Evolutionary conservation across 148 eudicot genomes (phyloP), one percentile per base, ranked within the genome.

Genomic region (Oxyria digyna): DNA sequence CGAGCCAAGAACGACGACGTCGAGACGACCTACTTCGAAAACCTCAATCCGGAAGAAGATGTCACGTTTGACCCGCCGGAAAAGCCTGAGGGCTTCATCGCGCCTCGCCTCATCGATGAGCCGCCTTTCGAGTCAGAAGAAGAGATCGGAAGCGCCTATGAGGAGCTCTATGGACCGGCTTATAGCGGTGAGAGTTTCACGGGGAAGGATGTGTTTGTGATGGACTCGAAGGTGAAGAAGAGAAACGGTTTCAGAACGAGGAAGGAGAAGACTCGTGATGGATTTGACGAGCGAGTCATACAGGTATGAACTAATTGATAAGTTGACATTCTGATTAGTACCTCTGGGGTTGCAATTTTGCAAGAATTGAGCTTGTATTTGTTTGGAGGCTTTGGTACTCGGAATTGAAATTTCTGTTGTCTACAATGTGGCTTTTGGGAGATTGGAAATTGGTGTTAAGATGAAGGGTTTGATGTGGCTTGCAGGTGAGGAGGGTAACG

Each of bases 401-500:
- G 37, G 37, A 57, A 52, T 14, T 29, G 20, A 10, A 21, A 21
- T 8, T 50, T 14, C 21, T n/a, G 21, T 20, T 50, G 14, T 50
- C 27, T 21, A 18, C 57, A 0, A 50, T 9, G 20, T 50, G 24
- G 11, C 26, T 3, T 26, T 26, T 49, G 23, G 26, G 38, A 14
- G 17, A 38, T 15, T 71, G 62, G 55, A 40, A 76, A 12, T 42
- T 57, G 49, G n/a, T 54, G 14, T 6, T 35, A 3, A 2, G 38
- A 3, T 35, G 38, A 35, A 35, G 38, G 38, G 38, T 35, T 35
- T 35, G 6, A 35, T 35, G 6, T 6, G 31, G 62, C 32, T 54
- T 57, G 33, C 35, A 93, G 81, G 98, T 93, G 29, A 89, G 98
- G 71, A 93, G 98, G 79, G 96, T 93, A 29, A 93, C 98, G 0